Evolutionary conservation across 768 basidiomycete genomes (phyloP).

Genomic region (Suillus alpinus): DNA sequence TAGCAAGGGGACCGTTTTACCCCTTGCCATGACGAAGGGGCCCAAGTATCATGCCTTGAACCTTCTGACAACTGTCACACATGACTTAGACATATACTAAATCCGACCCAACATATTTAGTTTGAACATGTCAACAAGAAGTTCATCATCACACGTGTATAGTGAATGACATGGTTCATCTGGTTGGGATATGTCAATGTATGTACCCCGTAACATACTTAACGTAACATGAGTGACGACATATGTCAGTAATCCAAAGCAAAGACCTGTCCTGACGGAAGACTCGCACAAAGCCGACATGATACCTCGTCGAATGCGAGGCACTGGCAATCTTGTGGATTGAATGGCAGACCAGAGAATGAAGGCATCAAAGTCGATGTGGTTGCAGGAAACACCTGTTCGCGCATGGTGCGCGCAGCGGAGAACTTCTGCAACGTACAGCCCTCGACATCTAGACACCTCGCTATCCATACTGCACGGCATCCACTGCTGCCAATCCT

Average conservation of each 20-base stretch:
- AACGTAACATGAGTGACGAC: too few species aligned
- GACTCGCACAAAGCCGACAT: conserved; percentile 38
- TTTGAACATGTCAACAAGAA: too few species aligned
- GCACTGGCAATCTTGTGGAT: conserved; percentile 41
- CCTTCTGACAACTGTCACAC: too few species aligned
- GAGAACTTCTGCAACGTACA: conserved; percentile 50
- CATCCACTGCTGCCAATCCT: conserved; percentile 37
- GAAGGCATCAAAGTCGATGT: conserved; percentile 39
- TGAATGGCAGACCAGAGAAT: conserved; percentile 51
- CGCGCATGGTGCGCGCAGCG: conserved; percentile 26
- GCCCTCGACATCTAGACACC: conserved; percentile 39
- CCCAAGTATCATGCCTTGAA: too few species aligned
- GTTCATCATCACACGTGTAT: too few species aligned
- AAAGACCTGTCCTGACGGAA: conserved; percentile 55
- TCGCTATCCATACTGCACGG: conserved; percentile 46
- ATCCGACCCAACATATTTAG: too few species aligned
- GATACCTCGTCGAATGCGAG: conserved; percentile 56
- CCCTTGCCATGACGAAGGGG: too few species aligned
- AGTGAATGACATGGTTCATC: too few species aligned
- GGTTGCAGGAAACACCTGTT: conserved; percentile 25
- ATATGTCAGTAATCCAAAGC: conserved; percentile 35
- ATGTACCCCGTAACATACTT: too few species aligned
- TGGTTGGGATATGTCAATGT: too few species aligned
- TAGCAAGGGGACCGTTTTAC: too few species aligned
- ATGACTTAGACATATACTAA: too few species aligned